Percentiles rank a stretch among this genome's conserved stretches.
Evolutionary conservation across 1,284 basidiomycete species (phyloP).

Genomic region (Amylostereum areolatum): DNA sequence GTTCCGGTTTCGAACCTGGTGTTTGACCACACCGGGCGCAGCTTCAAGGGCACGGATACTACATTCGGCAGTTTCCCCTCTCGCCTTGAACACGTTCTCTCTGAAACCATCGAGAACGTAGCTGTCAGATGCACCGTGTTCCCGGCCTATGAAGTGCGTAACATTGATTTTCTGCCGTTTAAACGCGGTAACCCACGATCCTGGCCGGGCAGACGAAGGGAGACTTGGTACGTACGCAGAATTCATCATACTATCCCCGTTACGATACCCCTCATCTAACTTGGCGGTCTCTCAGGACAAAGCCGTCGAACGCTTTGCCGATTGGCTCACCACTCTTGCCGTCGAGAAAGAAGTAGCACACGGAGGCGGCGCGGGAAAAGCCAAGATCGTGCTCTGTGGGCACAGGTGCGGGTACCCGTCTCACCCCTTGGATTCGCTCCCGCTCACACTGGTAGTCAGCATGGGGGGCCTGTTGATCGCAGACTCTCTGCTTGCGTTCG

Average conservation of each 20-base stretch:
- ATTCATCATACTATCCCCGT: background rate
- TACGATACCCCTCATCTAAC: background rate
- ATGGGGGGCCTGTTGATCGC: conserved; percentile 90
- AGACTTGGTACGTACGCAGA: conserved; percentile 57
- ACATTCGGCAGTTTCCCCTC: conserved; percentile 76
- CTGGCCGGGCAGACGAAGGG: conserved; percentile 65
- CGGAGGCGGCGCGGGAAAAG: conserved; percentile 63
- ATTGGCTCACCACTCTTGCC: conserved; percentile 82
- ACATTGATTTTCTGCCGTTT: conserved; percentile 7
- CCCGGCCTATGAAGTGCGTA: conserved; percentile 80
- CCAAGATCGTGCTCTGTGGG: conserved; percentile 83
- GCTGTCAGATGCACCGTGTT: conserved; percentile 75
- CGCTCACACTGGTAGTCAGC: conserved; percentile 31
- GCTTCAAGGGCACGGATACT: conserved; percentile 71
- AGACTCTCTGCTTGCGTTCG: conserved; percentile 76
- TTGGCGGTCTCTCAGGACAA: conserved; percentile 45
- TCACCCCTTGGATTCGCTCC: background rate
- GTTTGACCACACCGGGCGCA: conserved; percentile 13
- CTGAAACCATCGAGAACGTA: conserved; percentile 47
- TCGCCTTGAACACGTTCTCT: conserved; percentile 72
- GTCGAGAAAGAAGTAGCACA: conserved; percentile 73
- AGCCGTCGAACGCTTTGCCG: conserved; percentile 78
- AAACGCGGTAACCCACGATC: conserved; percentile 1
- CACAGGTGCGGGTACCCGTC: conserved; percentile 59
- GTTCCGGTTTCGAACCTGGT: background rate